Conservation (phyloP, 1,139 yeast genomes). For the Sugiyamaella pinicola region DNA sequence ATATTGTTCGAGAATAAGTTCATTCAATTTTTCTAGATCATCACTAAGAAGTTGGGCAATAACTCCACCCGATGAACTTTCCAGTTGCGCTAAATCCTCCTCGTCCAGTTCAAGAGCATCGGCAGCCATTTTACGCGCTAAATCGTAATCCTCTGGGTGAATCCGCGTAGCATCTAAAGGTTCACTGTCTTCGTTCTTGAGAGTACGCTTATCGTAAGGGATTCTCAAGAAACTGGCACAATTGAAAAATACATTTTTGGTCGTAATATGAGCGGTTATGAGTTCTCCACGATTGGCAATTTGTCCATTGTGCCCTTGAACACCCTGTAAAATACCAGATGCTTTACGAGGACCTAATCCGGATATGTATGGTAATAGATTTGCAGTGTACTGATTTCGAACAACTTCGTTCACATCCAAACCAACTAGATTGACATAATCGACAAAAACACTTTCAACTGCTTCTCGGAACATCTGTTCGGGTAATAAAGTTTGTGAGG, state of each 20-base stretch:
- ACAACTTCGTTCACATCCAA: conserved; percentile 91
- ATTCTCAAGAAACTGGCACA: conserved; percentile 89
- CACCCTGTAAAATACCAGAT: conserved; percentile 77
- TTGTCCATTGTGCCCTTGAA: conserved; percentile 72
- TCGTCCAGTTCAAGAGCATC: conserved; percentile 96
- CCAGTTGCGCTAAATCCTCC: conserved; percentile 83
- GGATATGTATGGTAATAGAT: conserved; percentile 71
- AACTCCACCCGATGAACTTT: conserved; percentile 71
- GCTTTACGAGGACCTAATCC: conserved; percentile 98
- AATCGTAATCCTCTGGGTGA: conserved; percentile 95
- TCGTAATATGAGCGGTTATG: conserved; percentile 75
- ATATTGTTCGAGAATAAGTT: conserved; percentile 84
- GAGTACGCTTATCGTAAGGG: conserved; percentile 59
- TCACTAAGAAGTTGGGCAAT: conserved; percentile 79
- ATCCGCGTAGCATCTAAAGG: conserved; percentile 91
- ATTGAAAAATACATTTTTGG: conserved; percentile 82
- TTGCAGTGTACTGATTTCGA: conserved; percentile 70
- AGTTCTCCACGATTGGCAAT: conserved; percentile 73
- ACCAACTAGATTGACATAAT: conserved; percentile 87
- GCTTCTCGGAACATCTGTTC: conserved; percentile 66
- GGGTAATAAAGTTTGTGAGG: conserved; percentile 71
- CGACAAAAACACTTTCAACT: conserved; percentile 82
- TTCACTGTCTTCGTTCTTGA: conserved; percentile 67
- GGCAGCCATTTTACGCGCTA: conserved; percentile 96
- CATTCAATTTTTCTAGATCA: conserved; percentile 83